Base-by-base conservation (phyloP, 306 rosid genomes). In the Inga oerstediana region DNA sequence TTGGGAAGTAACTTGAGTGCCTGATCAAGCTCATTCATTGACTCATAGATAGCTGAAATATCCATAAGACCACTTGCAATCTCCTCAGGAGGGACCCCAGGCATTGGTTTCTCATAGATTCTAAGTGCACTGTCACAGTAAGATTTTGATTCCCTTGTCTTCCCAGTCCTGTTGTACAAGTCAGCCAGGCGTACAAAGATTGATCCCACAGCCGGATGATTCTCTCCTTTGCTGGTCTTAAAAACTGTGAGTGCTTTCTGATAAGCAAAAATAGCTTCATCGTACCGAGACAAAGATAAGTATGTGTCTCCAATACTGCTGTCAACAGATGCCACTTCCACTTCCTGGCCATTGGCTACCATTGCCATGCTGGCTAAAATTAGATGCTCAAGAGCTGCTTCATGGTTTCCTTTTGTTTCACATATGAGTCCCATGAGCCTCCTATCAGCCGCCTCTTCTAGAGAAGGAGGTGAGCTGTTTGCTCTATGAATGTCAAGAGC, bases 341-440 rank as follows among this genome's bases (percentile, higher is more conserved):
- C 85, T 82, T 91, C 97, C 77, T 91, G 98, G 73, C 95, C 99
- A 79, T 92, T 91, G 46, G 88, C 91, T 74, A 89, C 97, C 98
- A 97, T 92, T 70, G 97, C 88, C 88, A 92, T 88, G 89, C 98
- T 91, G 67, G 99, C 97, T 81, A 97, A 86, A 78, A 92, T 97
- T 79, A 94, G 92, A 80, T 97, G 97, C 87, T 97, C 98, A 1
- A 97, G 86, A 2, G 99, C 98, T 75, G 91, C 95, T 85, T 94
- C 99, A 45, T 97, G 95, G 69, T 94, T 90, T 46, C 97, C 98
- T 83, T 91, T 91, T 75, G 91, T 91, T 84, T 97, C 98, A 80
- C 95, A 92, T 88, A 97, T 91, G 75, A 97, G 97, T 10, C 98
- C 99, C 98, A 97, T 92, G 41, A 97, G 87, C 86, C 99, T 94